phyloP scores from a whole-genome alignment of 2,329 filamentous ascomycete species.

The Bretziella fagacearum region DNA sequence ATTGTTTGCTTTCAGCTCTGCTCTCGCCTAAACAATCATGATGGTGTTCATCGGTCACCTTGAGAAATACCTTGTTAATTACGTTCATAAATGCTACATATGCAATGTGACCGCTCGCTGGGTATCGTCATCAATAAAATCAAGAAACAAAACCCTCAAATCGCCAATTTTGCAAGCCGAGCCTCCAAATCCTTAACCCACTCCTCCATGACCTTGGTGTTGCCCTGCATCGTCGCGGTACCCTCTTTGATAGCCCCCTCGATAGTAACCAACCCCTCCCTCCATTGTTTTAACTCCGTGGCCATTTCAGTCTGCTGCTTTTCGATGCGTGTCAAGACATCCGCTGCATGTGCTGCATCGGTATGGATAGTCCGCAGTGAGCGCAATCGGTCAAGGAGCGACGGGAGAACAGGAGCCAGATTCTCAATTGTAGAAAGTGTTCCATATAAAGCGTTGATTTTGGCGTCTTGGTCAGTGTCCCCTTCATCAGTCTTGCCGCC shows the following conservation, averaged over 20 bases:
- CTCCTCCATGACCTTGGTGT: conserved; percentile 68
- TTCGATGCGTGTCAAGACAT: conserved; percentile 62
- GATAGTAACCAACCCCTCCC: conserved; percentile 60
- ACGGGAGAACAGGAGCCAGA: conserved; percentile 67
- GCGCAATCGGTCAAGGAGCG: conserved; percentile 68
- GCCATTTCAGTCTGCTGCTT: conserved; percentile 66
- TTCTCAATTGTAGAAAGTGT: conserved; percentile 78
- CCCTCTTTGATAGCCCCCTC: conserved; percentile 58
- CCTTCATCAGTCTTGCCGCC: conserved; percentile 14
- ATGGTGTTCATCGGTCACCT: too few relatives aligned
- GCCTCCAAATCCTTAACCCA: conserved; percentile 81
- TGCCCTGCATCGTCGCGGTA: conserved; percentile 53
- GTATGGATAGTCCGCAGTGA: conserved; percentile 73
- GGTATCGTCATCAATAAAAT: conserved; percentile 5
- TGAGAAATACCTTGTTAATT: conserved; percentile 1
- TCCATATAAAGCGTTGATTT: conserved; percentile 82
- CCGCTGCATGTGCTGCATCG: conserved; percentile 65
- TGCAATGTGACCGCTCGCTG: background rate
- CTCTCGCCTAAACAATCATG: background rate
- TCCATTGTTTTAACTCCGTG: conserved; percentile 72
- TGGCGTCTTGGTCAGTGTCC: conserved; percentile 57
- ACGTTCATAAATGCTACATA: conserved; percentile 4
- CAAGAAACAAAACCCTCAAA: background rate
- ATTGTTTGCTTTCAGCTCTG: too few relatives aligned
- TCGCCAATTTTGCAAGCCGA: conserved; percentile 40